Base-by-base conservation (phyloP, 2,329 filamentous ascomycete species). In the Ceratocystiopsis sp. region DNA sequence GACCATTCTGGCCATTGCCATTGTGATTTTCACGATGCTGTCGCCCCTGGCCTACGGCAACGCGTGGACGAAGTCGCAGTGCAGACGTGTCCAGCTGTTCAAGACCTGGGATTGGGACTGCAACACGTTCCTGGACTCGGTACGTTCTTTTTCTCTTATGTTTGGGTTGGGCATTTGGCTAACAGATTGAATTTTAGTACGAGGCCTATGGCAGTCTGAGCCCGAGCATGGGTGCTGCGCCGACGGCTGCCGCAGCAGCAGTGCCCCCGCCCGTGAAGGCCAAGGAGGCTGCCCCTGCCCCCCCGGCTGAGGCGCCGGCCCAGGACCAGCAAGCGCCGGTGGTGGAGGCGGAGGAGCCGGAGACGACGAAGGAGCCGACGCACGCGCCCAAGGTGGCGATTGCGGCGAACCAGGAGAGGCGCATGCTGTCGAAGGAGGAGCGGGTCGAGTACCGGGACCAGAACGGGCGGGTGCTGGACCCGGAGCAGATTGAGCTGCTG, bases 81-180 rank as follows among this genome's bases (percentile, higher is more conserved):
- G 91, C 70, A 78, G 76, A 52, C 77, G 76, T 45, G 80, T 91
- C 48, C 96, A 96, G 68, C 67, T 98, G 13, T 79, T 96, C 57
- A 67, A 72, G 46, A 80, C 77, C 2, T 98, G 91, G 91, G 91
- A 98, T 59, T 98, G 89, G 73, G 91, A 98, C 61, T 98, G 91
- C 73, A 94, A 93, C 61, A 87, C 75, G 47, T 98, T 98, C 67
- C 69, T 80, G 53, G 78, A 79, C 51, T 78, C 77, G 57, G 87
- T 95, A 78, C 83, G 84, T 80, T 21, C 13, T 38, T 21, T 25
- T 38, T 3, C 25, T 34, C 33, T 8, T 15, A 6, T 34, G 15
- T 34, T 13, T 34, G 11, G 18, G 10, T 38, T 38, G 4, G 3
- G 19, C 7, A 21, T 18, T 13, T 18, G 18, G 4, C 39, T 35